A percentile compares a stretch with the other conserved stretches of the same genome.
Evolutionary conservation across 768 basidiomycete species (phyloP).

Genomic region (Austroboletus eburneus): DNA sequence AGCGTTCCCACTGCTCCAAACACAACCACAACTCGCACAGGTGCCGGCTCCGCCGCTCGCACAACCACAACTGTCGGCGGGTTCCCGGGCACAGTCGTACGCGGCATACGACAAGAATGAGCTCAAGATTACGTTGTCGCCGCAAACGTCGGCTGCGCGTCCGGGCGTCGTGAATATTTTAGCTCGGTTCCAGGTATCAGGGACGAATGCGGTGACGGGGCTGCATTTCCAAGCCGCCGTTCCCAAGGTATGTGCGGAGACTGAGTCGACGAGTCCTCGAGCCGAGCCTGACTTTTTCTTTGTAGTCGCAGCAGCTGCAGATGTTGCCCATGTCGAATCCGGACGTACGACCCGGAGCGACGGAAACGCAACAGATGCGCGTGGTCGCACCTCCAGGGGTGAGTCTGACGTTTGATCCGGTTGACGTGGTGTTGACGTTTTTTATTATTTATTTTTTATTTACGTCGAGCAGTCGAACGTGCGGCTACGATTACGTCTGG

Average conservation of each 20-base stretch:
- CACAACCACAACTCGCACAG: slow-evolving; percentile 30
- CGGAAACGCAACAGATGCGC: slow-evolving; percentile 95
- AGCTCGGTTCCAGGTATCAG: slow-evolving; percentile 77
- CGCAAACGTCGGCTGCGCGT: slow-evolving; percentile 71
- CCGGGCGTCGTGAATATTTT: slow-evolving; percentile 91
- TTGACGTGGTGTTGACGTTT: too few relatives aligned
- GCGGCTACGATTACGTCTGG: slow-evolving; percentile 81
- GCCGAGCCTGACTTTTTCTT: not conserved
- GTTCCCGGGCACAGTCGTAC: slow-evolving; percentile 64
- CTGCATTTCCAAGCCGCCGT: slow-evolving; percentile 97
- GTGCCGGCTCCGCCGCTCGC: slow-evolving; percentile 32
- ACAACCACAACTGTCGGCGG: slow-evolving; percentile 29
- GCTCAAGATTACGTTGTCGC: slow-evolving; percentile 84
- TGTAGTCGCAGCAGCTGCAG: slow-evolving; percentile 90
- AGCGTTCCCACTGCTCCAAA: slow-evolving; percentile 36
- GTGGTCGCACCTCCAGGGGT: slow-evolving; percentile 86
- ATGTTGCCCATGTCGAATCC: slow-evolving; percentile 97
- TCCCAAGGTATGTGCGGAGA: slow-evolving; percentile 62
- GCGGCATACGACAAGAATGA: slow-evolving; percentile 91
- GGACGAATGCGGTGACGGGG: slow-evolving; percentile 47
- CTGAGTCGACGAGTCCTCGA: not conserved
- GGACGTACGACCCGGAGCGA: slow-evolving; percentile 67
- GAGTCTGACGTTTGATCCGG: too few relatives aligned
- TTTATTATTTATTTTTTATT: too few relatives aligned
- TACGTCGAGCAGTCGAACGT: slow-evolving; percentile 83